These are phyloP conservation scores for Ailanthus altissimus DNA, from an alignment of 345 rosid genomes.

Conservation along the genomic window DNA sequence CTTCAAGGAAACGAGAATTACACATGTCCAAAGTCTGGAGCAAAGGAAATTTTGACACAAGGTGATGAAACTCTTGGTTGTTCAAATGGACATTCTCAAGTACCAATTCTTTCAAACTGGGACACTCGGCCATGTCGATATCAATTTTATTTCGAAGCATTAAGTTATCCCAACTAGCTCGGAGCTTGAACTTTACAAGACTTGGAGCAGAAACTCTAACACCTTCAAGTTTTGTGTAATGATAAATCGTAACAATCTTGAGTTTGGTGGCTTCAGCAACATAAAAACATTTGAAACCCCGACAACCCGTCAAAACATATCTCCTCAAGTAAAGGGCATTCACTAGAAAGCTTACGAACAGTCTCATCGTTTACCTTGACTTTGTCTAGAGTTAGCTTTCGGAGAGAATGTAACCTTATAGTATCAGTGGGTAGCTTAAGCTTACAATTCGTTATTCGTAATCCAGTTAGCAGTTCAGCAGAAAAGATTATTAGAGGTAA, in stretches of 20 bases:
- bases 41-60: too few species aligned
- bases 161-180: background rate
- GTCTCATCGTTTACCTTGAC: background rate
- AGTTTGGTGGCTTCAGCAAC: background rate
- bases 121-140: too few species aligned
- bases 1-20: too few species aligned
- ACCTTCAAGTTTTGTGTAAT: background rate
- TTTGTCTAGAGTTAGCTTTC: background rate
- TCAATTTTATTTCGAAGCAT: too few species aligned
- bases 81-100: too few species aligned
- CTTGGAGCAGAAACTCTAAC: background rate
- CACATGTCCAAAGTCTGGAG: too few species aligned
- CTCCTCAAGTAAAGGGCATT: background rate
- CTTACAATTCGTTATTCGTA: background rate
- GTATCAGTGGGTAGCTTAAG: background rate
- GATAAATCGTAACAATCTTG: background rate
- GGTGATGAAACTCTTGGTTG: too few species aligned
- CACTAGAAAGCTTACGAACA: background rate
- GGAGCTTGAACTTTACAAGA: background rate
- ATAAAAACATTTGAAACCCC: background rate
- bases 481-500: background rate
- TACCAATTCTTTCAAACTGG: too few species aligned
- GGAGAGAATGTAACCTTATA: background rate
- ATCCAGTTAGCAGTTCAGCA: background rate
- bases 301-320: background rate